Percentiles rank a stretch among this genome's conserved stretches.
Evolutionary conservation across 352 stramenopile genomes (phyloP).

Genomic region (Pythium insidiosum): DNA sequence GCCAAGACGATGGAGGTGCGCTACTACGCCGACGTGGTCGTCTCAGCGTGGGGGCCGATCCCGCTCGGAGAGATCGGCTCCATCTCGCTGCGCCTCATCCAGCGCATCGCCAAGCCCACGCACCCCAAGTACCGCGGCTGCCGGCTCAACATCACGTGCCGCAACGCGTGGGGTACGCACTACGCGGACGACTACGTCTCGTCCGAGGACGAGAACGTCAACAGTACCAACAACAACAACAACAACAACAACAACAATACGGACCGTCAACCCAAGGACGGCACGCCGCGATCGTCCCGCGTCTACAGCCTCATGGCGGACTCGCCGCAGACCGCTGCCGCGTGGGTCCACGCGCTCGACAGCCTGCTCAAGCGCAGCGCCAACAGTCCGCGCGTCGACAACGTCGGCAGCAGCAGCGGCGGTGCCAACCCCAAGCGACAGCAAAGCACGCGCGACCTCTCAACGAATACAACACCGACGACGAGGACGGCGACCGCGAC

Average conservation of each 20-base stretch:
- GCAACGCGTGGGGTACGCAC: slow-evolving; percentile 69
- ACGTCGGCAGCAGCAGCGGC: slow-evolving; percentile 3
- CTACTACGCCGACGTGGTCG: slow-evolving; percentile 75
- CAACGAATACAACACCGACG: slow-evolving; percentile 4
- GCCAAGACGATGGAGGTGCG: slow-evolving; percentile 63
- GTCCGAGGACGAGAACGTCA: slow-evolving; percentile 57
- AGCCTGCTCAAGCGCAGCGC: slow-evolving; percentile 61
- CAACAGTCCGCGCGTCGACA: slow-evolving; percentile 63
- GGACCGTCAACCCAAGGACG: slow-evolving; percentile 36
- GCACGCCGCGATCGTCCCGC: slow-evolving; percentile 52
- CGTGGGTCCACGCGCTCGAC: slow-evolving; percentile 70
- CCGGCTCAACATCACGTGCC: slow-evolving; percentile 78
- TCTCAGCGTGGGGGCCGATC: slow-evolving; percentile 69
- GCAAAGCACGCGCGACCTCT: slow-evolving; percentile 6
- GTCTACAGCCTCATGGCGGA: slow-evolving; percentile 76
- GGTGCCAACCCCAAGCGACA: background rate
- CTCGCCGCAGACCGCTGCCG: slow-evolving; percentile 59
- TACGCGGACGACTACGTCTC: slow-evolving; percentile 77
- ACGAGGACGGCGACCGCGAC: slow-evolving; percentile 11
- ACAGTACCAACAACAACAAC: slow-evolving; percentile 16
- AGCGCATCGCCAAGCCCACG: slow-evolving; percentile 70
- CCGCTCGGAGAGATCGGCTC: slow-evolving; percentile 69
- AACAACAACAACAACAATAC: slow-evolving; percentile 17
- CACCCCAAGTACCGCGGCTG: slow-evolving; percentile 80
- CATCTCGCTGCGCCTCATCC: slow-evolving; percentile 75